Evolutionary conservation across 2,329 filamentous ascomycete species (phyloP).

Genomic region (Alternaria triticina): DNA sequence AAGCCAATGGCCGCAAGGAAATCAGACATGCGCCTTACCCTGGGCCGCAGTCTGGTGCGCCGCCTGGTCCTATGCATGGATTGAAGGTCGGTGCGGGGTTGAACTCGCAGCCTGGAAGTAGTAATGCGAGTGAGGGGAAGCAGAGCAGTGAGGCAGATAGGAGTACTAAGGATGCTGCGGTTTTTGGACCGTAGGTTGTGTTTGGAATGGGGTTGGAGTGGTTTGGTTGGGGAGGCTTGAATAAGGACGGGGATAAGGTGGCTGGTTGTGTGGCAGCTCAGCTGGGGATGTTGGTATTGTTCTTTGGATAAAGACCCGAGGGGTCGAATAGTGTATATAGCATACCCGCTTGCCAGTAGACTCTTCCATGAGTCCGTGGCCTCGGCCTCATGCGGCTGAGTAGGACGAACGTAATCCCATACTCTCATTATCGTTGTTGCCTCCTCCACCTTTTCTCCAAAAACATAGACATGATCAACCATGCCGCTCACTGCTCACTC

Average conservation of each 20-base stretch:
- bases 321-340: constrained; percentile 2
- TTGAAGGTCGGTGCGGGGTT: constrained; percentile 10
- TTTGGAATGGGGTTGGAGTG: not conserved
- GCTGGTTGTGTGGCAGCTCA: not conserved
- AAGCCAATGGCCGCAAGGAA: constrained; percentile 83
- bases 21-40: constrained; percentile 44
- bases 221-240: not conserved
- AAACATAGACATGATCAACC: not conserved
- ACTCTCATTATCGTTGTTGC: not conserved
- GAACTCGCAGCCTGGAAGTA: constrained; percentile 21
- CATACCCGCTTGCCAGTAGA: not conserved
- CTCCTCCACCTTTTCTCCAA: not conserved
- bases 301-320: not conserved
- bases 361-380: not conserved
- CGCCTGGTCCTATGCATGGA: constrained; percentile 10
- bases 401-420: not conserved
- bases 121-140: constrained; percentile 41
- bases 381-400: not conserved
- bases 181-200: constrained; percentile 20
- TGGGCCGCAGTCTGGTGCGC: constrained; percentile 20
- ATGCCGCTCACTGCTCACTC: not conserved
- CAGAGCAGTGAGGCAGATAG: constrained; percentile 40
- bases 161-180: constrained; percentile 24
- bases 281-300: not conserved
- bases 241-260: not conserved